phyloP scores from a whole-genome alignment of 441 rosid genomes.

The Metrosideros polymorpha region DNA sequence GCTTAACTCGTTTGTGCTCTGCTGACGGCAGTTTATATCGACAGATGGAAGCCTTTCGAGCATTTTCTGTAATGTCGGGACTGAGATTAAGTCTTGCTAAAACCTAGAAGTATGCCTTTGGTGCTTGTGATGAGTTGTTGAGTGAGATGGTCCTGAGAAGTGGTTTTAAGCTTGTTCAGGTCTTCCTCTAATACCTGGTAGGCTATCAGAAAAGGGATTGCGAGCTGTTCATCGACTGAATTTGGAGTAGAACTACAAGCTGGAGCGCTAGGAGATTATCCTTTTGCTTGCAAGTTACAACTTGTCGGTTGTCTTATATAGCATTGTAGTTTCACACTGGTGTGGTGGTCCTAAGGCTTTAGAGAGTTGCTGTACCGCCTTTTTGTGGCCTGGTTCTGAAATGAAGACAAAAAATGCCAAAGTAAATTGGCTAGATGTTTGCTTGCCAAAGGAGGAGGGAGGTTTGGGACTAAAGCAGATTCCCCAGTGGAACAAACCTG shows the following conservation, averaged over 20 bases:
- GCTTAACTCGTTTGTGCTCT: background rate
- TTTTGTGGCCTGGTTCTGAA: background rate
- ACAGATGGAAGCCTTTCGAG: background rate
- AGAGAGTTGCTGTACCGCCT: too few relatives aligned
- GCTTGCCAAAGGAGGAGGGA: background rate
- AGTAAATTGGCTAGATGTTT: background rate
- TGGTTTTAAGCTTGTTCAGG: background rate
- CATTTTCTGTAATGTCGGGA: background rate
- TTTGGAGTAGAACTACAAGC: background rate
- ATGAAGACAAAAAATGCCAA: background rate
- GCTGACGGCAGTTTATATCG: background rate
- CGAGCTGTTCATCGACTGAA: background rate
- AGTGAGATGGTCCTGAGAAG: background rate
- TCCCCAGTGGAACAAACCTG: background rate
- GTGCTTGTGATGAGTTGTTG: background rate
- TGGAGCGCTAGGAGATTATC: background rate
- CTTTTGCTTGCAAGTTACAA: background rate
- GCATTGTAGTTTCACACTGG: accelerated
- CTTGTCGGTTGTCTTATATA: background rate
- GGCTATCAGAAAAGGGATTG: background rate
- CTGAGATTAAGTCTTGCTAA: background rate
- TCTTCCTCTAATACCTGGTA: background rate
- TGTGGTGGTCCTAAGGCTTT: background rate
- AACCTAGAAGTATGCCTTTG: background rate
- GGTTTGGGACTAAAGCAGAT: background rate